phyloP scores from a whole-genome alignment of 139 green algal species.

The Nannochloris sp. region DNA sequence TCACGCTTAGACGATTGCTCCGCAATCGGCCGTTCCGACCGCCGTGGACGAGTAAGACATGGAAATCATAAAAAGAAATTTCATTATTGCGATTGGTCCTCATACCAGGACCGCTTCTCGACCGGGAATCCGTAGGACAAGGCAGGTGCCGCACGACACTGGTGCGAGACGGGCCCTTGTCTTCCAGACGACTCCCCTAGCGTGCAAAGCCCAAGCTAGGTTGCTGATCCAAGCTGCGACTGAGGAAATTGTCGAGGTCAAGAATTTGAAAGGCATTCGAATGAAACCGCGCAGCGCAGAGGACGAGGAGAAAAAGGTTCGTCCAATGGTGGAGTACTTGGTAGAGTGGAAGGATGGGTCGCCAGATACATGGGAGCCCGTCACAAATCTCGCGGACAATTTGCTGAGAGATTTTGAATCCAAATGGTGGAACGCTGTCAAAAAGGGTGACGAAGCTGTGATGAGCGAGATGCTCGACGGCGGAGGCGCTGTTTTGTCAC shows the following conservation, averaged over 20 bases:
- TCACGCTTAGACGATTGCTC: too few species aligned
- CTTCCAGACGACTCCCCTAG: not conserved
- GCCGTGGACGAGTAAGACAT: too few species aligned
- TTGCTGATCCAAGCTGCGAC: not conserved
- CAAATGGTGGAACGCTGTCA: conserved; percentile 65
- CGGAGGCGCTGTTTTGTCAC: conserved; percentile 44
- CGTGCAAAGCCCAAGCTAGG: not conserved
- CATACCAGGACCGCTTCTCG: too few species aligned
- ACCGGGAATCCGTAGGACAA: too few species aligned
- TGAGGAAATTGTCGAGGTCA: conserved; percentile 45
- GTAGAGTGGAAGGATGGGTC: conserved; percentile 59
- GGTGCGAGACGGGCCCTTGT: too few species aligned
- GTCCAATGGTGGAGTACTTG: conserved; percentile 58
- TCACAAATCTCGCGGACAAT: conserved; percentile 68
- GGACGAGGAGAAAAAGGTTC: conserved; percentile 13
- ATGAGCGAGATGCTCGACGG: conserved; percentile 50
- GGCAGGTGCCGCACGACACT: too few species aligned
- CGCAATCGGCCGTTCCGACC: too few species aligned
- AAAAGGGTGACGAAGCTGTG: conserved; percentile 58
- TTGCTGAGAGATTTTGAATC: conserved; percentile 75
- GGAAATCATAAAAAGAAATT: too few species aligned
- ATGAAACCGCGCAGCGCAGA: conserved; percentile 27
- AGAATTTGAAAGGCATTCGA: conserved; percentile 48
- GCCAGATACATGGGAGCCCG: conserved; percentile 48
- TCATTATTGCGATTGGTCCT: too few species aligned